Evolutionary conservation across 345 rosid genomes (phyloP).

Genomic region (Lepidium sativum): DNA sequence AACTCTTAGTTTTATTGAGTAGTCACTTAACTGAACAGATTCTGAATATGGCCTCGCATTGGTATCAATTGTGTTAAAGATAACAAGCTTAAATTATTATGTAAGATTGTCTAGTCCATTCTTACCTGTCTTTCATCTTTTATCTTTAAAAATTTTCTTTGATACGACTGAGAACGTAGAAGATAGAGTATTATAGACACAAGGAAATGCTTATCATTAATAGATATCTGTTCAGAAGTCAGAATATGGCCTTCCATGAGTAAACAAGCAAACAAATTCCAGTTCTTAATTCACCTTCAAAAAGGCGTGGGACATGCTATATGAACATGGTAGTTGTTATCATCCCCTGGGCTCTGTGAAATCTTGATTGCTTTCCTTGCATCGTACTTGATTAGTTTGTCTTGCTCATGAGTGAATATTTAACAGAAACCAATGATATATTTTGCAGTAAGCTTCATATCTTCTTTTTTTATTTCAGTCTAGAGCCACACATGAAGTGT

Average conservation of each 20-base stretch:
- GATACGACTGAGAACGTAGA: slow-evolving; percentile 1
- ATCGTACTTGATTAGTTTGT: neutral
- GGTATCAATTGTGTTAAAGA: neutral
- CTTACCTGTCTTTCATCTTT: neutral
- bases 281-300: slow-evolving; percentile 1
- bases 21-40: neutral
- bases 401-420: slow-evolving; percentile 14
- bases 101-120: neutral
- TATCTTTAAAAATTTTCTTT: neutral
- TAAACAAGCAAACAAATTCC: neutral
- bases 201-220: slow-evolving; percentile 1
- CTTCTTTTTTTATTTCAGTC: slow-evolving; percentile 42
- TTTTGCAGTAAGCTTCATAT: slow-evolving; percentile 15
- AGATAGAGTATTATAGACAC: neutral
- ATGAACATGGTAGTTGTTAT: slow-evolving; percentile 1
- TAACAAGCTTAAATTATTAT: neutral
- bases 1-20: neutral
- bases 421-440: slow-evolving; percentile 10
- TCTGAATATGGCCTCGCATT: neutral
- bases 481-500: slow-evolving; percentile 70
- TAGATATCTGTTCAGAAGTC: neutral
- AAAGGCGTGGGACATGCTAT: neutral
- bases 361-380: slow-evolving; percentile 7
- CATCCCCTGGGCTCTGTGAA: slow-evolving; percentile 7
- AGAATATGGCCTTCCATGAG: slow-evolving; percentile 4